Percentiles rank a stretch among this genome's conserved stretches.
phyloP scores from a whole-genome alignment of 805 yeast species.

The Kazachstania psychrophila region DNA sequence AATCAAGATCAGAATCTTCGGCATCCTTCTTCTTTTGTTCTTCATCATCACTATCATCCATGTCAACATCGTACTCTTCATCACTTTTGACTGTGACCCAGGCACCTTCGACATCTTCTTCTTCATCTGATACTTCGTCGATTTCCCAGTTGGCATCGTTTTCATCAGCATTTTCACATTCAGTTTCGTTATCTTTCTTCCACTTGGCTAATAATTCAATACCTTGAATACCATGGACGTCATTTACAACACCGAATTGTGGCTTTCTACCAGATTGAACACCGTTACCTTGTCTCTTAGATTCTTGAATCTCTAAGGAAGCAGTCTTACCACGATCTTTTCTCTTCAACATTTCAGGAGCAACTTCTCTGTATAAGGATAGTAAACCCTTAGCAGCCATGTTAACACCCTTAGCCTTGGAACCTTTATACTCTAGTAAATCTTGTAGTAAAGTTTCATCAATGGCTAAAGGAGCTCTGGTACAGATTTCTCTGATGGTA shows the following conservation, averaged over 20 bases:
- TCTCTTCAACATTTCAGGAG: constrained; percentile 86
- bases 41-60: constrained; percentile 42
- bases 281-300: constrained; percentile 39
- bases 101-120: constrained; percentile 61
- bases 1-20: constrained; percentile 42
- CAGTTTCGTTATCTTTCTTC: constrained; percentile 44
- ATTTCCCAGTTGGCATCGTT: constrained; percentile 54
- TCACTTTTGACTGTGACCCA: constrained; percentile 87
- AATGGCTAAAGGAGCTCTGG: constrained; percentile 92
- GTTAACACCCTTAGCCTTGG: constrained; percentile 87
- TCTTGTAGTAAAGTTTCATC: constrained; percentile 84
- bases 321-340: constrained; percentile 94
- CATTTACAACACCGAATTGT: constrained; percentile 66
- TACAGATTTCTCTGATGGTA: constrained; percentile 83
- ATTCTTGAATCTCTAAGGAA: constrained; percentile 64
- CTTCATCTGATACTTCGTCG: constrained; percentile 40
- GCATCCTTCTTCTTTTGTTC: constrained; percentile 31
- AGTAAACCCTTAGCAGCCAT: constrained; percentile 89
- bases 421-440: constrained; percentile 79
- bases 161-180: constrained; percentile 47
- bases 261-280: constrained; percentile 28
- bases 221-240: constrained; percentile 76
- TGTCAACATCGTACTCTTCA: constrained; percentile 53
- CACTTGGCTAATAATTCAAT: constrained; percentile 82
- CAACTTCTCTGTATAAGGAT: constrained; percentile 81